Percentiles rank a stretch among this genome's conserved stretches.
Conservation (phyloP, 257 asterid species). For the Solanum verrucosum region DNA sequence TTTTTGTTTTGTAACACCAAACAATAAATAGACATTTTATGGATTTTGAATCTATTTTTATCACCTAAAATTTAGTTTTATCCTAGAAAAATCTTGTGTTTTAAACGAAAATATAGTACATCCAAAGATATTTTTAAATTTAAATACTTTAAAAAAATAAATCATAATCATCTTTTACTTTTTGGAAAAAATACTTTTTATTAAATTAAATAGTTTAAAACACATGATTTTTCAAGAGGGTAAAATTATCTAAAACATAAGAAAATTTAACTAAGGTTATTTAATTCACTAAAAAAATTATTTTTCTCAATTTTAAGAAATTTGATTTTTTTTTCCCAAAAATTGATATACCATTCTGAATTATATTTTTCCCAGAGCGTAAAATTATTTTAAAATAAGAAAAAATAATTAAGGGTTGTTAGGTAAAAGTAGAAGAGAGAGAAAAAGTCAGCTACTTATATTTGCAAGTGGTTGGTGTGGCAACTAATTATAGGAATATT, state of each 20-base stretch:
- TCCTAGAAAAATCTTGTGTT: not conserved
- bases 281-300: too few relatives aligned
- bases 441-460: not conserved
- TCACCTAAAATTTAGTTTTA: not conserved
- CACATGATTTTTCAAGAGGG: too few relatives aligned
- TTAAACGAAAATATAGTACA: not conserved
- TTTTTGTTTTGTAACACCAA: not conserved
- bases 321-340: not conserved
- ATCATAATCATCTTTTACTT: not conserved
- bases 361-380: not conserved
- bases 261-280: too few relatives aligned
- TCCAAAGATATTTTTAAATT: not conserved
- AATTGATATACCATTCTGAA: not conserved
- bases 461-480: not conserved
- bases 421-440: not conserved
- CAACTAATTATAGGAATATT: not conserved
- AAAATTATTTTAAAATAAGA: not conserved
- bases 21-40: not conserved
- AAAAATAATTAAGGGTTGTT: not conserved
- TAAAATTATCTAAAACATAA: too few relatives aligned
- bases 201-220: too few relatives aligned
- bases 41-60: not conserved
- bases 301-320: not conserved
- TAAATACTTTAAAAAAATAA: not conserved
- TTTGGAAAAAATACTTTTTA: not conserved